Conservation (phyloP, 2,329 filamentous ascomycete species). For the Fusarium neocosmosporiellum region DNA sequence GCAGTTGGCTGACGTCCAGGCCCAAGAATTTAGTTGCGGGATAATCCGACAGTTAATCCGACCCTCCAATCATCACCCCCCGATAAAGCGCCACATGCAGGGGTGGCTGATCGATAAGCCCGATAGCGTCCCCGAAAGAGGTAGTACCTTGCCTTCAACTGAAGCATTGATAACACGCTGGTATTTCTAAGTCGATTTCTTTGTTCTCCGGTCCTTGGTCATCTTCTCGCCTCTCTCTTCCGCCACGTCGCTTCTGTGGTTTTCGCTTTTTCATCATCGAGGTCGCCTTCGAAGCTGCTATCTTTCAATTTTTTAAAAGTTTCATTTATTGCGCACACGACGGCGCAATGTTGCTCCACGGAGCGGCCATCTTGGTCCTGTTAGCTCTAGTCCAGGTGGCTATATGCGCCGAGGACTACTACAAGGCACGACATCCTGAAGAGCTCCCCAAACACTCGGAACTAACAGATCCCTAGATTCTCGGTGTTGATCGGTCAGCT, state of each 20-base stretch:
- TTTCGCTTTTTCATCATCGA: background rate
- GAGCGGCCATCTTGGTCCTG: constrained; percentile 62
- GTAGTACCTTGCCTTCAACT: constrained; percentile 18
- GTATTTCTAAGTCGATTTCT: constrained; percentile 38
- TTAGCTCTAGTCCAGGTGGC: constrained; percentile 65
- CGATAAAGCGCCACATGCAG: constrained; percentile 38
- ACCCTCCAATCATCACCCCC: constrained; percentile 28
- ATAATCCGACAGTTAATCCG: constrained; percentile 39
- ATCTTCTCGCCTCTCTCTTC: constrained; percentile 5
- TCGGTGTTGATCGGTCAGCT: constrained; percentile 83
- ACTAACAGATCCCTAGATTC: constrained; percentile 63
- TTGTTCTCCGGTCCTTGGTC: constrained; percentile 14
- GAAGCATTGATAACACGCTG: constrained; percentile 51
- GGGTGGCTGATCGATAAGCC: constrained; percentile 33
- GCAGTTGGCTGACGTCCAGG: constrained; percentile 9
- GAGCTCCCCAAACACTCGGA: background rate
- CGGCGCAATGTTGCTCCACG: constrained; percentile 63
- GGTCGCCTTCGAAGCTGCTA: constrained; percentile 9
- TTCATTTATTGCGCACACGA: constrained; percentile 25
- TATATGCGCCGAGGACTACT: constrained; percentile 77
- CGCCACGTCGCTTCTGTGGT: constrained; percentile 10
- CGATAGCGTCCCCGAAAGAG: constrained; percentile 15
- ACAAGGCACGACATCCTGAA: constrained; percentile 67
- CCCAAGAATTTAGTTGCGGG: constrained; percentile 16
- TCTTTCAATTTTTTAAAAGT: background rate